Evolutionary conservation across 208 protist genomes (phyloP).

Genomic region (Novymonas esmeraldas): DNA sequence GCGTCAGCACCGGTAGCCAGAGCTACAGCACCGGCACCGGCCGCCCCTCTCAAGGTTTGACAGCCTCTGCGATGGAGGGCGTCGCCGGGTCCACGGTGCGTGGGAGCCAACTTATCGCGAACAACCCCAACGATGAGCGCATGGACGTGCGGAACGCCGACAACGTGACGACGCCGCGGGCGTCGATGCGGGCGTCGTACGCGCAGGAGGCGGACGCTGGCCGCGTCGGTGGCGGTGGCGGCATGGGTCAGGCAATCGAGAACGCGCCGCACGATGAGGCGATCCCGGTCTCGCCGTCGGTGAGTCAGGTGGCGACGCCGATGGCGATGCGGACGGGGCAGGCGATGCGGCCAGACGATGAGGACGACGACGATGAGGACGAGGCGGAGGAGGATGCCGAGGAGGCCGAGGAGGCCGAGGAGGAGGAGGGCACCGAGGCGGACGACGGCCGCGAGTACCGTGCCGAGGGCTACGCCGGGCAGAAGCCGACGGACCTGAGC

Average conservation of each 20-base stretch:
- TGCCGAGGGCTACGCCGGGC: constrained; percentile 57
- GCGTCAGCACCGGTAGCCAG: not conserved
- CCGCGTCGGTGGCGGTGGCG: constrained; percentile 11
- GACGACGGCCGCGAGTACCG: constrained; percentile 32
- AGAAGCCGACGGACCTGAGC: constrained; percentile 66
- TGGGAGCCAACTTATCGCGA: constrained; percentile 53
- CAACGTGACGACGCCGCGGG: constrained; percentile 57
- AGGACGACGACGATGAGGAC: constrained; percentile 35
- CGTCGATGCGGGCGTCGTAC: constrained; percentile 10
- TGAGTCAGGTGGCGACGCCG: constrained; percentile 33
- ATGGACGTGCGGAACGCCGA: constrained; percentile 66
- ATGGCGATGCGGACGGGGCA: constrained; percentile 20
- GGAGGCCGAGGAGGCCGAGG: constrained; percentile 23
- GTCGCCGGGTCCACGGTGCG: constrained; percentile 9
- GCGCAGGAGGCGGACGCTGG: constrained; percentile 12
- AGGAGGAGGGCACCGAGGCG: constrained; percentile 44
- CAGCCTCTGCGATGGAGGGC: constrained; percentile 2
- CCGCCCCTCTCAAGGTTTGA: constrained; percentile 6
- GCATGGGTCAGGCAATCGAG: constrained; percentile 35
- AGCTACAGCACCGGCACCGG: not conserved
- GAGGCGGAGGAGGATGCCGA: constrained; percentile 29
- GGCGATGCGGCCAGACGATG: constrained; percentile 23
- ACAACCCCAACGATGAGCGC: constrained; percentile 91
- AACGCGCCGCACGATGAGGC: constrained; percentile 78
- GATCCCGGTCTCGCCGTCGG: constrained; percentile 35